phyloP scores from a whole-genome alignment of 2,329 filamentous ascomycete species.

The Clonostachys chloroleuca region DNA sequence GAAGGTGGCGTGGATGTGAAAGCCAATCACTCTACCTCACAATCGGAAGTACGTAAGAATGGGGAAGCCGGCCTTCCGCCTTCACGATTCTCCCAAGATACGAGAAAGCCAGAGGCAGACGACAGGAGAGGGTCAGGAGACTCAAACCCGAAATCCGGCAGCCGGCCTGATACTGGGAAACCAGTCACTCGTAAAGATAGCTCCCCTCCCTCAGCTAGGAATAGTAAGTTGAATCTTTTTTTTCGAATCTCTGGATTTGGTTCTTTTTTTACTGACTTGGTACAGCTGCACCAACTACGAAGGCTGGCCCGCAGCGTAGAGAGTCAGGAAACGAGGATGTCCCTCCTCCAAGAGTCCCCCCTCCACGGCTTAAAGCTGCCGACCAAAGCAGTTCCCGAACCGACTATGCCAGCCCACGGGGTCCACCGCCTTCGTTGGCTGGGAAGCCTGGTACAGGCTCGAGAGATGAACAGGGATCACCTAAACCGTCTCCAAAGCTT shows the following conservation, averaged over 20 bases:
- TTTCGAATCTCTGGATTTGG: background rate
- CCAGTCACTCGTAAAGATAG: conserved; percentile 63
- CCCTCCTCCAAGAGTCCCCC: no score
- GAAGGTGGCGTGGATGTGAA: background rate
- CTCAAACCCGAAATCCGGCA: conserved; percentile 30
- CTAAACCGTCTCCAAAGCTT: conserved; percentile 59
- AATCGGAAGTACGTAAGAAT: conserved; percentile 24
- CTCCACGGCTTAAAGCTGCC: background rate
- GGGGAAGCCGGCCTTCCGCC: conserved; percentile 27
- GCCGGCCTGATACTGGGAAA: conserved; percentile 35
- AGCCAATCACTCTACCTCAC: background rate
- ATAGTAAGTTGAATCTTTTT: conserved; percentile 26
- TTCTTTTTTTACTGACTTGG: no score
- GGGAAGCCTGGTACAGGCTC: conserved; percentile 51
- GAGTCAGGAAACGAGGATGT: no score
- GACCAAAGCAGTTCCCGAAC: background rate
- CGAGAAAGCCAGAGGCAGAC: conserved; percentile 51
- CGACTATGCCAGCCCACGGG: no score
- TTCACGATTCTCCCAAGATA: conserved; percentile 52
- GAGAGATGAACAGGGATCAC: conserved; percentile 38
- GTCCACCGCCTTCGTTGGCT: no score
- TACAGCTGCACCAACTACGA: no score
- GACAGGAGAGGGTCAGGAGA: conserved; percentile 36
- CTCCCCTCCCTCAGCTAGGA: conserved; percentile 16
- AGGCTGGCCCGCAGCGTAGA: no score